Evolutionary conservation across 805 yeast species (phyloP).

Genomic region (Zygosaccharomyces bisporus): DNA sequence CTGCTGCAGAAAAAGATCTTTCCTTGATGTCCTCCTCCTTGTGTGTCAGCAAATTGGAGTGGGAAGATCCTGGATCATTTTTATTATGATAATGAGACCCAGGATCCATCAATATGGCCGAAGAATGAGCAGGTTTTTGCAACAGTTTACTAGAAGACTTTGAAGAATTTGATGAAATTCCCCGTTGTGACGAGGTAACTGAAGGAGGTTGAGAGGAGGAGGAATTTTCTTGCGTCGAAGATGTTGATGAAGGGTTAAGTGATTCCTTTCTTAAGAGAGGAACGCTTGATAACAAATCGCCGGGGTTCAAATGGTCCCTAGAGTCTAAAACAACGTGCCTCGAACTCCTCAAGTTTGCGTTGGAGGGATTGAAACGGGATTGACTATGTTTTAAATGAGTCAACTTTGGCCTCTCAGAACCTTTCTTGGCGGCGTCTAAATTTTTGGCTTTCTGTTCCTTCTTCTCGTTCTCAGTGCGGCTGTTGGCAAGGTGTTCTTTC

Average conservation of each 20-base stretch:
- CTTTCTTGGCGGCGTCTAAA: constrained; percentile 3
- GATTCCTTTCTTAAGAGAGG: constrained; percentile 51
- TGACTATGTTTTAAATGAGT: constrained; percentile 9
- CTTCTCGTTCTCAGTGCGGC: constrained; percentile 4
- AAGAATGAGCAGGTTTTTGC: constrained; percentile 9
- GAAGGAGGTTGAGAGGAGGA: constrained; percentile 10
- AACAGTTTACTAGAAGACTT: constrained; percentile 7
- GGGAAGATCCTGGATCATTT: constrained; percentile 2
- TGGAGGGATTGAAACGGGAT: constrained; percentile 8
- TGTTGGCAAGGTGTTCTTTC: constrained; percentile 5
- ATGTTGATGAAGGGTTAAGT: constrained; percentile 3
- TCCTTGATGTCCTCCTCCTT: constrained; percentile 30
- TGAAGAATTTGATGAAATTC: constrained; percentile 8
- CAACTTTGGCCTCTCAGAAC: constrained; percentile 11
- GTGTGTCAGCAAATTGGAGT: neutral
- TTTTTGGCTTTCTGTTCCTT: constrained; percentile 10
- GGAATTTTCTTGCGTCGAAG: constrained; percentile 3
- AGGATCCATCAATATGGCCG: constrained; percentile 5
- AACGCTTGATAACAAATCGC: constrained; percentile 78
- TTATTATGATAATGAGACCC: neutral
- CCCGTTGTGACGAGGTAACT: constrained; percentile 4
- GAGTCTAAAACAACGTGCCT: constrained; percentile 53
- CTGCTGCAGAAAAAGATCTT: constrained; percentile 46
- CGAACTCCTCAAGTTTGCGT: constrained; percentile 29
- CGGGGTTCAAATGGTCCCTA: constrained; percentile 65